These are phyloP conservation scores for Cercis canadensis DNA, from an alignment of 306 rosid species.

Conservation along the genomic window DNA sequence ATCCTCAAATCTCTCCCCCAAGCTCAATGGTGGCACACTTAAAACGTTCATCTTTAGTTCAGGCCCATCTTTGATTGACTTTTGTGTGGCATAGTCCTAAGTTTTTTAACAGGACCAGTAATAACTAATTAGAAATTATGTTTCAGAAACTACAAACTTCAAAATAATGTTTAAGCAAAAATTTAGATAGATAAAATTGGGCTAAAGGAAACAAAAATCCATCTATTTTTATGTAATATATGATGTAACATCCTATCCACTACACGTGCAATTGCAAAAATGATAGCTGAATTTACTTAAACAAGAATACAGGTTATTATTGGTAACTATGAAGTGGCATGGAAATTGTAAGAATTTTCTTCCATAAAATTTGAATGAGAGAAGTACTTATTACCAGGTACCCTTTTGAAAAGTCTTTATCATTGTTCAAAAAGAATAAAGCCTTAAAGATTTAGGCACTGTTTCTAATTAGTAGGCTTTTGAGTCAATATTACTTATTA, in stretches of 20 bases:
- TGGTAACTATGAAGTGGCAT: not conserved
- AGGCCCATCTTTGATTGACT: slow-evolving; percentile 44
- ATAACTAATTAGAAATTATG: slow-evolving; percentile 3
- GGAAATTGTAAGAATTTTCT: slow-evolving; percentile 9
- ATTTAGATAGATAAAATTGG: too few relatives aligned
- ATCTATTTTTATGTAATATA: too few relatives aligned
- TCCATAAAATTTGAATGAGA: slow-evolving; percentile 20
- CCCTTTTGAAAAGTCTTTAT: not conserved
- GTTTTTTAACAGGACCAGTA: slow-evolving; percentile 41
- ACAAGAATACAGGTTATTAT: slow-evolving; percentile 12
- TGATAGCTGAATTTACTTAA: not conserved
- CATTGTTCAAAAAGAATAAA: slow-evolving; percentile 9
- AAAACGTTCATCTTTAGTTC: slow-evolving; percentile 54
- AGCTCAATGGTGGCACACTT: slow-evolving; percentile 78
- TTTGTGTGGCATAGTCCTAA: slow-evolving; percentile 48
- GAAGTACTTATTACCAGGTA: not conserved
- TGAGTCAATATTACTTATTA: slow-evolving; percentile 12
- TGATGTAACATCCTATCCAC: too few relatives aligned
- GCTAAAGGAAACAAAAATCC: too few relatives aligned
- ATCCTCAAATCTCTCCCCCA: slow-evolving; percentile 92
- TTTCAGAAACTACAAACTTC: slow-evolving; percentile 20
- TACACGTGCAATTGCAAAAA: not conserved
- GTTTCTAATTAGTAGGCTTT: not conserved
- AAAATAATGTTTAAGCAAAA: slow-evolving; percentile 4
- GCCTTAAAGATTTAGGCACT: not conserved